These are phyloP conservation scores for Pinus taeda DNA, from an alignment of 75 land plant genomes.

Conservation along the genomic window DNA sequence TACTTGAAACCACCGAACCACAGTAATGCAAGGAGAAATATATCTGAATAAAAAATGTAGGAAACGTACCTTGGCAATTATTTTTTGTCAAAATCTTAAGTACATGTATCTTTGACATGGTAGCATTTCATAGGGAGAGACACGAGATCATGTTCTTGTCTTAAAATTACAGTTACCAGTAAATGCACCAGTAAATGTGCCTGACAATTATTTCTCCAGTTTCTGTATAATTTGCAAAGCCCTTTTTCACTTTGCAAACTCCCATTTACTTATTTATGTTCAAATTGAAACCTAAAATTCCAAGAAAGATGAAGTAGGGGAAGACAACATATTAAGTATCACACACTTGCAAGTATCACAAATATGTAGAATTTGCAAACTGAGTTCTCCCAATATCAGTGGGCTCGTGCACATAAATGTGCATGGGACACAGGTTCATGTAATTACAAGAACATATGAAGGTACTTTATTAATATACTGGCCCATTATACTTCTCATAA, in stretches of 20 bases:
- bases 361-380: not conserved
- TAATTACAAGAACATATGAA: not conserved
- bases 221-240: slow-evolving; percentile 3
- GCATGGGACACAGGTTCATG: not conserved
- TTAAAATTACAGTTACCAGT: not conserved
- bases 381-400: slow-evolving; percentile 9
- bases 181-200: not conserved
- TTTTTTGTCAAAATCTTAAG: not conserved
- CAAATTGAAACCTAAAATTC: not conserved
- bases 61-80: not conserved
- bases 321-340: not conserved
- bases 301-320: not conserved
- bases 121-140: not conserved
- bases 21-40: not conserved
- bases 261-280: not conserved
- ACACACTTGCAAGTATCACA: slow-evolving; percentile 5
- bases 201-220: not conserved
- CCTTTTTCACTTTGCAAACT: not conserved
- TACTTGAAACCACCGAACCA: not conserved
- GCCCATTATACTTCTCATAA: not conserved
- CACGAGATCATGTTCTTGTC: not conserved
- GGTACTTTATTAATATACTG: too few relatives aligned
- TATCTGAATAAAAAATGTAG: not conserved
- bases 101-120: not conserved
- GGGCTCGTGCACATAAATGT: slow-evolving; percentile 5